These are phyloP conservation scores for Aspergillus carbonarius DNA, from an alignment of 2,329 filamentous ascomycete genomes.

Conservation along the genomic window DNA sequence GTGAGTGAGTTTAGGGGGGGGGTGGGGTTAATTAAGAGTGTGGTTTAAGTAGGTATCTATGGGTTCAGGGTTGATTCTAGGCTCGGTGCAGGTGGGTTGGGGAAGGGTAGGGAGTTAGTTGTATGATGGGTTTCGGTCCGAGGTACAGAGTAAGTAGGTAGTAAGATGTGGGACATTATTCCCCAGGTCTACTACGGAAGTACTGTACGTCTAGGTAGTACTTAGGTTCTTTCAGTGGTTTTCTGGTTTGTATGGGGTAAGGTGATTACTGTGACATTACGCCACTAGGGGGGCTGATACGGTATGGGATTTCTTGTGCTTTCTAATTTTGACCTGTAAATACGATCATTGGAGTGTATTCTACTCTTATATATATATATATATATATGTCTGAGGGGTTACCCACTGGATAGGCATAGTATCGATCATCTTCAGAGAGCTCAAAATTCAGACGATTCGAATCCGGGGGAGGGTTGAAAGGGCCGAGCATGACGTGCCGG, in stretches of 20 bases:
- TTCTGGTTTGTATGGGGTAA: too few relatives aligned
- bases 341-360: too few relatives aligned
- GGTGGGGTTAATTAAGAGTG: background rate
- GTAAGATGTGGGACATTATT: background rate
- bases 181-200: background rate
- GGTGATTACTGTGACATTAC: too few relatives aligned
- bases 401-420: background rate
- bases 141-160: too few relatives aligned
- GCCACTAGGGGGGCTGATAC: too few relatives aligned
- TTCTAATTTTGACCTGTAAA: too few relatives aligned
- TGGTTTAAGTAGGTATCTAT: background rate
- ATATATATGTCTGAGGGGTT: too few relatives aligned
- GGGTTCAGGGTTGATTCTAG: background rate
- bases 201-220: too few relatives aligned
- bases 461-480: background rate
- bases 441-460: background rate
- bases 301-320: too few relatives aligned
- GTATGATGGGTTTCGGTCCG: background rate
- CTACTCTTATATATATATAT: too few relatives aligned
- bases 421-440: background rate
- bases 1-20: background rate
- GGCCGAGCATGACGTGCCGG: constrained; percentile 9
- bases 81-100: background rate
- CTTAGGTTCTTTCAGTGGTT: too few relatives aligned
- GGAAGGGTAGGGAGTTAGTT: background rate